Evolutionary conservation across 208 protist genomes (phyloP).

Genomic region (Leishmania turanica): DNA sequence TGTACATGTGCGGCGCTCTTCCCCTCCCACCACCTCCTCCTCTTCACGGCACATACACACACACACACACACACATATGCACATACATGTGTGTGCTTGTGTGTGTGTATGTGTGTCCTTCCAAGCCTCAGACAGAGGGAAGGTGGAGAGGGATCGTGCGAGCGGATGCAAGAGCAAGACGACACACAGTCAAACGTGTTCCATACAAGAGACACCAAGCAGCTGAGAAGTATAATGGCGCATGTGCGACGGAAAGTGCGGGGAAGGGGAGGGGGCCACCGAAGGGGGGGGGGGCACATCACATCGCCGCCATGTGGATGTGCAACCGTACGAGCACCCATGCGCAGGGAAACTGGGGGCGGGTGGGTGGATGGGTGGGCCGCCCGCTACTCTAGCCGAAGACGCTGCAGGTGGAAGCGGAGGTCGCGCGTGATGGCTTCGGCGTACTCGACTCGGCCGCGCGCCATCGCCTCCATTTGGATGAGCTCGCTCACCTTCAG

Average conservation of each 20-base stretch:
- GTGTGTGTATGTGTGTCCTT: not conserved
- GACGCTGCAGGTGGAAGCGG: constrained; percentile 19
- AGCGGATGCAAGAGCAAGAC: not conserved
- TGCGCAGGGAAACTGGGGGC: not conserved
- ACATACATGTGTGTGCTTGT: not conserved
- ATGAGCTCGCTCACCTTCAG: constrained; percentile 42
- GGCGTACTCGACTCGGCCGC: constrained; percentile 36
- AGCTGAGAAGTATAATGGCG: not conserved
- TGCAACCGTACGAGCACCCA: not conserved
- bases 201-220: not conserved
- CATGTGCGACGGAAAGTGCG: not conserved
- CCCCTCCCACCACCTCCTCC: not conserved
- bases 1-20: not conserved
- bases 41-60: not conserved
- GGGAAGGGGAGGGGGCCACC: not conserved
- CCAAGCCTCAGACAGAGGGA: not conserved
- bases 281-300: not conserved
- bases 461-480: constrained; percentile 34
- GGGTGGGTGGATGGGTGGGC: no score
- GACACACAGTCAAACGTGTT: not conserved
- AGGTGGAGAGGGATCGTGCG: not conserved
- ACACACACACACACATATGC: not conserved
- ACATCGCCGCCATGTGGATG: not conserved
- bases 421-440: constrained; percentile 35
- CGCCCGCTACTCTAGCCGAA: not conserved